phyloP scores from a whole-genome alignment of 2,329 filamentous ascomycete species.

The Alternaria panax region DNA sequence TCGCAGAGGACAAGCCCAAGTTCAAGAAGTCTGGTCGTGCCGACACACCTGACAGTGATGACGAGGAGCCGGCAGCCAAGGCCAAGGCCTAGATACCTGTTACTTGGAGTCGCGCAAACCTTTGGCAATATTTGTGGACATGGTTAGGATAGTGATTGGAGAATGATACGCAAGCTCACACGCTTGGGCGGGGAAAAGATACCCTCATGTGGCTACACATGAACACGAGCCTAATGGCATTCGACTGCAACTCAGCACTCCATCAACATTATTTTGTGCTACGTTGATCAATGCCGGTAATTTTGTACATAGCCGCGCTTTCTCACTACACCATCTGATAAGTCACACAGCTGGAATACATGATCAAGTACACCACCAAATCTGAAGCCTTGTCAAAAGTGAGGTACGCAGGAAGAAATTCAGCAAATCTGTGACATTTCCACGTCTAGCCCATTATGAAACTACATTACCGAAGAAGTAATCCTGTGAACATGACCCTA shows the following conservation, averaged over 20 bases:
- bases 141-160: background rate
- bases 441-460: constrained; percentile 7
- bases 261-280: background rate
- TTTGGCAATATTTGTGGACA: background rate
- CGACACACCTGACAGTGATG: constrained; percentile 33
- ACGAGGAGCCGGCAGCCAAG: constrained; percentile 28
- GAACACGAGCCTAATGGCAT: background rate
- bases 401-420: background rate
- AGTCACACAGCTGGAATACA: background rate
- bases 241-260: background rate
- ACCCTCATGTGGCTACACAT: constrained; percentile 11
- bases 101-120: background rate
- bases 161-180: background rate
- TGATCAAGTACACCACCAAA: background rate
- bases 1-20: constrained; percentile 39
- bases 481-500: background rate
- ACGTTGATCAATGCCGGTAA: background rate
- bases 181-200: constrained; percentile 7
- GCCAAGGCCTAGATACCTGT: constrained; percentile 1
- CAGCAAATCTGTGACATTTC: constrained; percentile 2
- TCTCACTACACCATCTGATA: background rate
- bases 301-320: background rate
- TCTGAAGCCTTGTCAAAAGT: background rate
- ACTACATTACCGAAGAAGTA: constrained; percentile 11
- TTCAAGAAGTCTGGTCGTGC: constrained; percentile 41